phyloP scores from a whole-genome alignment of 2,329 filamentous ascomycete genomes.

The Penicillium sp. region DNA sequence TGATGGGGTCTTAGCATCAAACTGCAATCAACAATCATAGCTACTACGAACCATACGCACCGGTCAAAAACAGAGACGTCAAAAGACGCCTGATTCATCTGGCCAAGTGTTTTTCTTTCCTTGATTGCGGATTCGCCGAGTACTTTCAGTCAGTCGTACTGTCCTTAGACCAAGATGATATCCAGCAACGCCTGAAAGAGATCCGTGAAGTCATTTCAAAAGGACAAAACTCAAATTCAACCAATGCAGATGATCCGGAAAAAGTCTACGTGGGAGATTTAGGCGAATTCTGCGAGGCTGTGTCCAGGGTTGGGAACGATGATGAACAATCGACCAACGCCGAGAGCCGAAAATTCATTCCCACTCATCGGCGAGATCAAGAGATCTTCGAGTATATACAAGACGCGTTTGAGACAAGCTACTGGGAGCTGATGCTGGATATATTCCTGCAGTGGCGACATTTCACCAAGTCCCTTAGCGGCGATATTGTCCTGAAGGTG shows the following conservation, averaged over 20 bases:
- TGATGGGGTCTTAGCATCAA: background rate
- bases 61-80: background rate
- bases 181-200: background rate
- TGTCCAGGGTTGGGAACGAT: background rate
- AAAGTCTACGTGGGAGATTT: constrained; percentile 1
- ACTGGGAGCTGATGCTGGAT: constrained; percentile 5
- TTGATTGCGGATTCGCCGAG: constrained; percentile 1
- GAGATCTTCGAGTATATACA: constrained; percentile 4
- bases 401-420: constrained; percentile 1
- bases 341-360: background rate
- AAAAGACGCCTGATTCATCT: background rate
- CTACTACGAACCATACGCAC: constrained; percentile 1
- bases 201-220: background rate
- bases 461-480: background rate
- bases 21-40: background rate
- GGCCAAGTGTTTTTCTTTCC: background rate
- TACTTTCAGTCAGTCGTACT: constrained; percentile 2
- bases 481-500: constrained; percentile 1
- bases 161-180: background rate
- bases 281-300: constrained; percentile 1
- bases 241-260: background rate
- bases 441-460: constrained; percentile 1
- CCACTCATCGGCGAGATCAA: constrained; percentile 1
- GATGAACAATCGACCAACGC: background rate
- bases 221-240: background rate